A percentile compares a stretch with the other conserved stretches of the same genome.
Evolutionary conservation across 176 grass and related monocot species (phyloP).

Genomic region (Stipa capillata): DNA sequence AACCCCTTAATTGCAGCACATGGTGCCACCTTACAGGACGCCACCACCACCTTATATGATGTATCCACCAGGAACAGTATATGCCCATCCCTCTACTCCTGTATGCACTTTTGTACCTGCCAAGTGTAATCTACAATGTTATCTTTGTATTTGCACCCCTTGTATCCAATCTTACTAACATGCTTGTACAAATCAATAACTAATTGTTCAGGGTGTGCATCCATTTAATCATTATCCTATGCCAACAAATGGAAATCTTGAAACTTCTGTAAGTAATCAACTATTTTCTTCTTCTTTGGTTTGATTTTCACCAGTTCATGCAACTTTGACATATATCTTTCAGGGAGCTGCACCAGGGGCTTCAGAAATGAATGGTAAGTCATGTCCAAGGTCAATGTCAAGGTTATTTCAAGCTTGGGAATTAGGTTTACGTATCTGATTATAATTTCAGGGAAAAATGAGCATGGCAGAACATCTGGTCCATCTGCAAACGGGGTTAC

Average conservation of each 20-base stretch:
- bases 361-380: constrained; percentile 62
- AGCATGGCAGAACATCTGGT: constrained; percentile 53
- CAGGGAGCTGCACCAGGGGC: constrained; percentile 41
- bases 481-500: constrained; percentile 64
- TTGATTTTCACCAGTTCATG: constrained; percentile 10
- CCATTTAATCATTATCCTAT: constrained; percentile 89
- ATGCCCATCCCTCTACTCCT: constrained; percentile 77
- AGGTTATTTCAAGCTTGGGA: constrained; percentile 30
- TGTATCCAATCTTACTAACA: constrained; percentile 18
- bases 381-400: too few species aligned
- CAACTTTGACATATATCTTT: constrained; percentile 17
- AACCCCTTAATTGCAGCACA: constrained; percentile 42
- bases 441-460: constrained; percentile 74
- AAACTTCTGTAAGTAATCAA: constrained; percentile 60
- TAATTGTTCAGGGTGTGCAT: constrained; percentile 57
- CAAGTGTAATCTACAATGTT: constrained; percentile 5
- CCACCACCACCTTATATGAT: constrained; percentile 73
- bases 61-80: constrained; percentile 95
- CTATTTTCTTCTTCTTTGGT: neutral
- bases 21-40: constrained; percentile 79
- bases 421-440: constrained; percentile 46
- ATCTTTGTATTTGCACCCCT: neutral
- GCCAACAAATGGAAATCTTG: constrained; percentile 59
- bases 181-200: neutral
- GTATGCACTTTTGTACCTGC: constrained; percentile 45